Evolutionary conservation across 768 basidiomycete genomes (phyloP).

Genomic region (Calvatia gigantea): DNA sequence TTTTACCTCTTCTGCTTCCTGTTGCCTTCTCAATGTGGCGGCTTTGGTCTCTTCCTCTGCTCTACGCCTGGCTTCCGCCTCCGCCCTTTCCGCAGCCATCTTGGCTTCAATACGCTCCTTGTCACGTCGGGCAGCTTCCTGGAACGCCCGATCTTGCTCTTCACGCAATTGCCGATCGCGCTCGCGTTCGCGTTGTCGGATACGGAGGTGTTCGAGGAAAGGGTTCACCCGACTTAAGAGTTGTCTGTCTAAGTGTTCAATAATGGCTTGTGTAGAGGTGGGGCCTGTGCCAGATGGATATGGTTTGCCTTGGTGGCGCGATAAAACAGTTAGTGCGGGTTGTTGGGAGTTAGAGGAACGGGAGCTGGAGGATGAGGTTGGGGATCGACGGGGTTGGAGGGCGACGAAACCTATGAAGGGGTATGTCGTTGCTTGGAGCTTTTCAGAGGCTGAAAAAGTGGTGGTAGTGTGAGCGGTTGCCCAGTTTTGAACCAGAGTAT

Average conservation of each 20-base stretch:
- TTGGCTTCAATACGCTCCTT: conserved; percentile 59
- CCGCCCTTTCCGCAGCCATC: conserved; percentile 39
- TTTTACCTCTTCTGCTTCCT: conserved; percentile 24
- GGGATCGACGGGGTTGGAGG: conserved; percentile 67
- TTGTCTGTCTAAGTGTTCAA: conserved; percentile 62
- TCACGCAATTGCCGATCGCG: conserved; percentile 63
- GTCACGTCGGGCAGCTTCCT: conserved; percentile 61
- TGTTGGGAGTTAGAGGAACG: conserved; percentile 27
- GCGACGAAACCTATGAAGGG: conserved; percentile 92
- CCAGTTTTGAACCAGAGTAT: conserved; percentile 8
- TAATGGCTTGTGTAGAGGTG: conserved; percentile 62
- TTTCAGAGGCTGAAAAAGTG: conserved; percentile 44
- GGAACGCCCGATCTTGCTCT: conserved; percentile 81
- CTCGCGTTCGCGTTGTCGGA: conserved; percentile 45
- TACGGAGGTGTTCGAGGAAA: conserved; percentile 62
- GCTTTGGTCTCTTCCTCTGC: conserved; percentile 30
- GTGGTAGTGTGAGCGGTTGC: neutral
- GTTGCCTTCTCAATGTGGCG: conserved; percentile 19
- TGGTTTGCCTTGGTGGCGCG: conserved; percentile 75
- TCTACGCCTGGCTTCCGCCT: conserved; percentile 31
- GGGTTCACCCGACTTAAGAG: conserved; percentile 81
- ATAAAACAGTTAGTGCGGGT: conserved; percentile 74
- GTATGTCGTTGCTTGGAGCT: conserved; percentile 84
- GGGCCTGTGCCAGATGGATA: conserved; percentile 33
- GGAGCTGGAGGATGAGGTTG: conserved; percentile 31